phyloP scores from a whole-genome alignment of 2,329 filamentous ascomycete genomes.

The Microcyclosporella mali region DNA sequence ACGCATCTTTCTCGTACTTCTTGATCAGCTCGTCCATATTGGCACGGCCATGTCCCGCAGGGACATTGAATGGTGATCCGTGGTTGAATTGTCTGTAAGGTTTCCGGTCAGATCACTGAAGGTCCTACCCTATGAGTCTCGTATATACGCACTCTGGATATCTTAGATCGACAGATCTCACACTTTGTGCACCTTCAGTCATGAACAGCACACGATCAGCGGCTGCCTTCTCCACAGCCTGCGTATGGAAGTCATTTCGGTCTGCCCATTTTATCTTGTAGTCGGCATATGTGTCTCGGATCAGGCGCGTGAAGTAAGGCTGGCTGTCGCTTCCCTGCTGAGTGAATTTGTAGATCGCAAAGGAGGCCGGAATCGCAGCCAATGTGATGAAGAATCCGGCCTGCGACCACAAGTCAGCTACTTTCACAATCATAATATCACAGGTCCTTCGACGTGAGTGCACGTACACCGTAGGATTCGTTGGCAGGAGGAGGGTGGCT shows the following conservation, averaged over 20 bases:
- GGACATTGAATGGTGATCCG: conserved; percentile 58
- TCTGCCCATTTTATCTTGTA: conserved; percentile 49
- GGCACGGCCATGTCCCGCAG: conserved; percentile 52
- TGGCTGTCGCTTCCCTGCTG: conserved; percentile 36
- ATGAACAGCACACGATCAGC: conserved; percentile 56
- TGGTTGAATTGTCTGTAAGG: conserved; percentile 53
- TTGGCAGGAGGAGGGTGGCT: conserved; percentile 35
- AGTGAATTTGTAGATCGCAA: conserved; percentile 43
- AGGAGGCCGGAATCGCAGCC: conserved; percentile 39
- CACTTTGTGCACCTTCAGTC: conserved; percentile 41
- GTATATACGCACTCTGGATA: conserved; percentile 56
- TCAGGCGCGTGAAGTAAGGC: conserved; percentile 42
- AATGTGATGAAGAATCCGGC: conserved; percentile 44
- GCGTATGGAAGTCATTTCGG: conserved; percentile 55
- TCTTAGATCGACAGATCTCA: conserved; percentile 47
- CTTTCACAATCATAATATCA: background rate
- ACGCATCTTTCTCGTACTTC: conserved; percentile 56
- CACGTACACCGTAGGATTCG: conserved; percentile 49
- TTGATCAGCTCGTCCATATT: conserved; percentile 55
- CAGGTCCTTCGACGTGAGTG: background rate
- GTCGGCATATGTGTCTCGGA: conserved; percentile 52
- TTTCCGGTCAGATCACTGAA: conserved; percentile 10
- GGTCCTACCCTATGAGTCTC: background rate
- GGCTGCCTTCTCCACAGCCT: conserved; percentile 57
- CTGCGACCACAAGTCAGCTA: conserved; percentile 24